These are phyloP conservation scores for Orbilia brochopaga DNA, from an alignment of 2,329 filamentous ascomycete genomes.

Conservation along the genomic window DNA sequence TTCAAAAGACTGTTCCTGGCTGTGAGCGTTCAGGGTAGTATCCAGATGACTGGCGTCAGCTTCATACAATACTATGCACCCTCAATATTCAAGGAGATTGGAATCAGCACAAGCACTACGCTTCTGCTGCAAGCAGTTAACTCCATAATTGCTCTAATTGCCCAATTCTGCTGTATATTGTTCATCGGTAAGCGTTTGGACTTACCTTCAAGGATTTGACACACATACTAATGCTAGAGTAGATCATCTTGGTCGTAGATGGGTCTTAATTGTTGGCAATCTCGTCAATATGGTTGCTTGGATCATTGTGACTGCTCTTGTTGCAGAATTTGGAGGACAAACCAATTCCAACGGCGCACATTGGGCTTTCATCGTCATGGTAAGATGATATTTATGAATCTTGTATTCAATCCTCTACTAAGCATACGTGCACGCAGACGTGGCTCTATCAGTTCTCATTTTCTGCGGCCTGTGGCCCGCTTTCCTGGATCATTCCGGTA, in stretches of 20 bases:
- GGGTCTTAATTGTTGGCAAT: slow-evolving; percentile 75
- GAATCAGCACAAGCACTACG: slow-evolving; percentile 69
- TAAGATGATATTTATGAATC: slow-evolving; percentile 56
- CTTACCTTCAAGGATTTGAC: background rate
- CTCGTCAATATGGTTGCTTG: slow-evolving; percentile 74
- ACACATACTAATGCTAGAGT: background rate
- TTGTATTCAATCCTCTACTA: background rate
- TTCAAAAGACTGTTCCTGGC: slow-evolving; percentile 76
- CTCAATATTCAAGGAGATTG: slow-evolving; percentile 71
- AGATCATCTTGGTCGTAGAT: slow-evolving; percentile 73
- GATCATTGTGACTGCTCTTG: slow-evolving; percentile 68
- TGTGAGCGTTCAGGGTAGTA: slow-evolving; percentile 71
- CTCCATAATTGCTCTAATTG: slow-evolving; percentile 72
- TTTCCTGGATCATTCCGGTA: slow-evolving; percentile 65
- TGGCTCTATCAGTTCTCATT: slow-evolving; percentile 84
- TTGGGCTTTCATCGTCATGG: slow-evolving; percentile 75
- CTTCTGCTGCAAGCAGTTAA: slow-evolving; percentile 79
- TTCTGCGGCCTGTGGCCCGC: slow-evolving; percentile 71
- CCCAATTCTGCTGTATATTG: slow-evolving; percentile 71
- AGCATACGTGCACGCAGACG: slow-evolving; percentile 59
- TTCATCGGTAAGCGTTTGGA: slow-evolving; percentile 57
- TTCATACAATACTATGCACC: slow-evolving; percentile 79
- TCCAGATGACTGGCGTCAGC: slow-evolving; percentile 77
- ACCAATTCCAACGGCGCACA: slow-evolving; percentile 62
- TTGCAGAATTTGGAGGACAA: slow-evolving; percentile 67